Conservation (phyloP, 805 yeast genomes). For the Kuraishia floccosa region DNA sequence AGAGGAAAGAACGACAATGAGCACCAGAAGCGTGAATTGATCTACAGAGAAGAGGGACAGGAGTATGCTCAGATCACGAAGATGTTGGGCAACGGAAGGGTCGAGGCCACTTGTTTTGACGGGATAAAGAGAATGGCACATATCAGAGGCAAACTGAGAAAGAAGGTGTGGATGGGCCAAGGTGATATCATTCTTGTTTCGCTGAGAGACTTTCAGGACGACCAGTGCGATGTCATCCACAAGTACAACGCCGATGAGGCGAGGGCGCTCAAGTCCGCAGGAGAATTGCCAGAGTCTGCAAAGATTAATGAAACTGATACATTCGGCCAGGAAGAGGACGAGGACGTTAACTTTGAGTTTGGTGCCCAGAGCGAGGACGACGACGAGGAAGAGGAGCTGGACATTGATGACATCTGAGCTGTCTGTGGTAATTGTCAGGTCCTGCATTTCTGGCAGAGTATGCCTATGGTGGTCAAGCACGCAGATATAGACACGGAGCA, state of each 20-base stretch:
- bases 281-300: slow-evolving; percentile 96
- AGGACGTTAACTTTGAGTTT: slow-evolving; percentile 96
- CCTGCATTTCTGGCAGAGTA: background rate
- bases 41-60: slow-evolving; percentile 90
- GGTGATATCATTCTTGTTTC: slow-evolving; percentile 96
- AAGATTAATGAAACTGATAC: slow-evolving; percentile 97
- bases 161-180: slow-evolving; percentile 99
- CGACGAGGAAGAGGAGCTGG: slow-evolving; percentile 60
- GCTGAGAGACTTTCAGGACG: slow-evolving; percentile 97
- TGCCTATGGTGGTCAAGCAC: no score
- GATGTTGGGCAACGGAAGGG: slow-evolving; percentile 97
- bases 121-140: slow-evolving; percentile 92
- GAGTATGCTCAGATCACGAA: slow-evolving; percentile 97
- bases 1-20: slow-evolving; percentile 96
- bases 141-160: slow-evolving; percentile 97
- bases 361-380: slow-evolving; percentile 84
- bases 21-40: slow-evolving; percentile 88
- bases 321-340: slow-evolving; percentile 93
- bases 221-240: slow-evolving; percentile 95
- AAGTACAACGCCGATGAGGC: slow-evolving; percentile 97
- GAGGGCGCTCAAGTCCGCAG: slow-evolving; percentile 86
- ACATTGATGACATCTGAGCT: slow-evolving; percentile 90
- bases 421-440: slow-evolving; percentile 1
- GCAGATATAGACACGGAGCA: no score
- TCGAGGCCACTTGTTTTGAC: slow-evolving; percentile 92